Evolutionary conservation across 2,329 filamentous ascomycete genomes (phyloP).

Genomic region (Pestalotiopsis sp.): DNA sequence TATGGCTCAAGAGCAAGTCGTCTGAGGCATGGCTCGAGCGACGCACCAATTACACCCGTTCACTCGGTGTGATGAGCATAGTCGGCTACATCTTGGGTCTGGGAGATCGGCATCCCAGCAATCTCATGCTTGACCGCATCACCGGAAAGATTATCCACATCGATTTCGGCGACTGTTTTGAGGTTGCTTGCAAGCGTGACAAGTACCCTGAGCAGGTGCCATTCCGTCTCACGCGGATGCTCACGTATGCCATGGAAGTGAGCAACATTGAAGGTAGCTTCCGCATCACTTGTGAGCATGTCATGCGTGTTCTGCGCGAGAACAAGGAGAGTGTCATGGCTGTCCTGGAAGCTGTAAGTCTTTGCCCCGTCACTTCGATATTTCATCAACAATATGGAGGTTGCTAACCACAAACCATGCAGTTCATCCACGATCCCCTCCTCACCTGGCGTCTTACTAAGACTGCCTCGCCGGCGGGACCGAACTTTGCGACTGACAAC

Average conservation of each 20-base stretch:
- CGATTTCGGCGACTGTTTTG: slow-evolving; percentile 99
- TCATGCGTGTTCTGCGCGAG: slow-evolving; percentile 93
- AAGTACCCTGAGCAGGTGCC: slow-evolving; percentile 98
- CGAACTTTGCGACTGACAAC: slow-evolving; percentile 64
- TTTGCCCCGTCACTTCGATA: not conserved
- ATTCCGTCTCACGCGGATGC: slow-evolving; percentile 96
- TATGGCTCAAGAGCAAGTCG: slow-evolving; percentile 99
- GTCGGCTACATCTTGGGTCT: slow-evolving; percentile 98
- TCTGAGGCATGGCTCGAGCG: slow-evolving; percentile 97
- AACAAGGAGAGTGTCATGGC: slow-evolving; percentile 99
- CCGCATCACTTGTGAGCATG: slow-evolving; percentile 96
- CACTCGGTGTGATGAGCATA: slow-evolving; percentile 99
- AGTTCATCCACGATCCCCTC: slow-evolving; percentile 99
- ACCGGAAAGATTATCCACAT: slow-evolving; percentile 98
- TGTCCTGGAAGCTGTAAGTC: slow-evolving; percentile 90
- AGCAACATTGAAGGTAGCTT: slow-evolving; percentile 99
- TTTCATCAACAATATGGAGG: not conserved
- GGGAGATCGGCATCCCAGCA: slow-evolving; percentile 95
- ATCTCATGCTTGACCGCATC: slow-evolving; percentile 93
- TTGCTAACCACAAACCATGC: slow-evolving; percentile 11
- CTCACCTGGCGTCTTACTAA: slow-evolving; percentile 91
- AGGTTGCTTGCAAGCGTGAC: slow-evolving; percentile 98
- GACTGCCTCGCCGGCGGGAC: slow-evolving; percentile 63
- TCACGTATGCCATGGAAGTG: slow-evolving; percentile 99
- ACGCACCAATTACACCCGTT: slow-evolving; percentile 98